Percentiles rank a stretch among this genome's conserved stretches.
Conservation (phyloP, 1,284 basidiomycete genomes). For the Hypsizygus ulmarius region DNA sequence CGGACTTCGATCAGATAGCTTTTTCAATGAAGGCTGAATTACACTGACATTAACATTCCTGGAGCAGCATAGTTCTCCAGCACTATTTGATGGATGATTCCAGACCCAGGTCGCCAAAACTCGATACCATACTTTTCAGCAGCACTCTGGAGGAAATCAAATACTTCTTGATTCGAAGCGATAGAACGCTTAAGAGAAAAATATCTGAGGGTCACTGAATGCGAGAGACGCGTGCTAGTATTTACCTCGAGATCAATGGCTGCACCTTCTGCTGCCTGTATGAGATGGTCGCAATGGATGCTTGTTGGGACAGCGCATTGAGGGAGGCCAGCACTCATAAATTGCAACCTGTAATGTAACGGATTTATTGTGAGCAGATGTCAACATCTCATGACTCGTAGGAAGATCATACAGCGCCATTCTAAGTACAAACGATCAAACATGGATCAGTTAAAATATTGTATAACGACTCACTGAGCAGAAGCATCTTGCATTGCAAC, state of each 20-base stretch:
- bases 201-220: conserved; percentile 9
- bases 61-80: conserved; percentile 96
- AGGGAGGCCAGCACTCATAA: conserved; percentile 94
- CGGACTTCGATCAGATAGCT: conserved; percentile 15
- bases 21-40: background rate
- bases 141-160: conserved; percentile 96
- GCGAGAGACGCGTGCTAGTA: background rate
- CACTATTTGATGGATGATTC: conserved; percentile 98
- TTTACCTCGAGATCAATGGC: conserved; percentile 76
- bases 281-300: conserved; percentile 98
- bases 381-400: background rate
- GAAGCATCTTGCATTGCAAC: conserved; percentile 99
- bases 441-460: conserved; percentile 7
- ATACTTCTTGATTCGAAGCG: conserved; percentile 92
- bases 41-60: conserved; percentile 76
- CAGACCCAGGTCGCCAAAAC: conserved; percentile 95
- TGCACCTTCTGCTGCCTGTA: conserved; percentile 86
- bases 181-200: conserved; percentile 65
- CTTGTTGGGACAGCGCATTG: conserved; percentile 83
- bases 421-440: conserved; percentile 34
- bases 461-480: conserved; percentile 66
- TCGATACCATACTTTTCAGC: conserved; percentile 93
- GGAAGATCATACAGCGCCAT: conserved; percentile 67
- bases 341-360: conserved; percentile 73
- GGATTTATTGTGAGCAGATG: background rate